Conservation (phyloP, 208 protist genomes). For the Leishmania aethiopica region DNA sequence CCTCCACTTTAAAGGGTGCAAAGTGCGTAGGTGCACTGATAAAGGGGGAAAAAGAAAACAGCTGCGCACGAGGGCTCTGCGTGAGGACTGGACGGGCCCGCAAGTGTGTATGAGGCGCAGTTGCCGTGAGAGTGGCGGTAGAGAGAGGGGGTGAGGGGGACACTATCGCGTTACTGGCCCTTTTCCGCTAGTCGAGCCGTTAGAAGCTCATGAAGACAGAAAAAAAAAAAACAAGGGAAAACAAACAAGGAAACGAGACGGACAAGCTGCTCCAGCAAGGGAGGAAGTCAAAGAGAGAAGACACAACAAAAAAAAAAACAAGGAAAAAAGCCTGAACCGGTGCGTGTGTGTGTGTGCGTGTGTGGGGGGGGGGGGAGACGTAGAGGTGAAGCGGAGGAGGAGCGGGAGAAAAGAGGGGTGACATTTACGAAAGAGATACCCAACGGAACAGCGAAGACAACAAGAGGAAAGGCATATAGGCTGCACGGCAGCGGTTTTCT, state of each 20-base stretch:
- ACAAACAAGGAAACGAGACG: neutral
- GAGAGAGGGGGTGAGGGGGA: neutral
- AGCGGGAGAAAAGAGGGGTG: neutral
- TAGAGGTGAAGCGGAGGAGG: neutral
- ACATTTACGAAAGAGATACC: neutral
- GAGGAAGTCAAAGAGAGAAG: neutral
- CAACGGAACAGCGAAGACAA: neutral
- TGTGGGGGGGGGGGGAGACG: neutral
- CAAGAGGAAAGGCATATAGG: neutral
- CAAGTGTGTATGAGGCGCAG: neutral
- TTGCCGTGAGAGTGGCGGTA: neutral
- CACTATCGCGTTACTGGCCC: neutral
- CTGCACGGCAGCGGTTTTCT: neutral
- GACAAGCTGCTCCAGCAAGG: neutral
- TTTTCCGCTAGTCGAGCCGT: neutral
- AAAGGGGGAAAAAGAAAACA: neutral
- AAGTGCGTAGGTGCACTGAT: neutral
- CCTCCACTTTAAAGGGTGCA: neutral
- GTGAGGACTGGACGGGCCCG: neutral
- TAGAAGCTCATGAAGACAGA: neutral
- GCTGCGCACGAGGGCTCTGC: neutral
- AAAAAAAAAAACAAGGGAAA: neutral
- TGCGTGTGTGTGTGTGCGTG: neutral
- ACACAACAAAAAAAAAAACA: neutral
- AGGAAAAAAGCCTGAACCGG: neutral